Base-by-base conservation (phyloP, 73 alveolate species). In the Urostyla sp. region DNA sequence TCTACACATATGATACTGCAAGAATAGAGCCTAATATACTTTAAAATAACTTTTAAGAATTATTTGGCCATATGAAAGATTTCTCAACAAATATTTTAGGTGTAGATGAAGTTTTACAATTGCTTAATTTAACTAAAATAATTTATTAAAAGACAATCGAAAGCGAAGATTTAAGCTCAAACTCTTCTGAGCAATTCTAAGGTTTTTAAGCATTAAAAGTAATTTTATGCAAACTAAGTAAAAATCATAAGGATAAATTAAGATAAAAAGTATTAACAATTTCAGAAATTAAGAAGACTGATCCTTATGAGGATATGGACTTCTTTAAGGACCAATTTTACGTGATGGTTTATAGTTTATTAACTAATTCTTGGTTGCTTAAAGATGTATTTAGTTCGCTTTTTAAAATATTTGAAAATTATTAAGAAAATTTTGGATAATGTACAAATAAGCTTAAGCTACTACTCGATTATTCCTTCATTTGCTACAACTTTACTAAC, bases 361-460 rank as follows among this genome's bases (percentile, higher is more conserved):
- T 75, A 1, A 23, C 38, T 26, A 75, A 57, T 27, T 56, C 56
- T 23, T 75, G 87, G 87, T 55, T 75, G 11, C 43, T 75, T 43
- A 36, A 69, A 23, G 87, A 75, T 23, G 10, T 55, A 13, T 56
- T 67, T 27, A 54, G 28, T n/a, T 76, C 23, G 50, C 11, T 75
- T 5, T 75, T 75, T 31, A 43, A 54, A 28, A 54, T 56, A 15
- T n/a, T 75, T 27, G 74, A 50, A 13, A 50, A 72, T 44, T 83
- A 83, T 45, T 69, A 66, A 38, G 27, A 18, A 0, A 72, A 73
- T 37, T 83, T 83, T 46, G 91, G 84, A 4, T 67, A 83, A 18
- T 72, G 84, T 48, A n/a, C 10, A 15, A 49, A 44, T 54, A 72
- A 72, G 23, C 45, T 83, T 43, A 52, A 56, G 27, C 44, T 83